Base-by-base conservation (phyloP, 371 early-diverging fungal species). In the Capillidium heterosporum region DNA sequence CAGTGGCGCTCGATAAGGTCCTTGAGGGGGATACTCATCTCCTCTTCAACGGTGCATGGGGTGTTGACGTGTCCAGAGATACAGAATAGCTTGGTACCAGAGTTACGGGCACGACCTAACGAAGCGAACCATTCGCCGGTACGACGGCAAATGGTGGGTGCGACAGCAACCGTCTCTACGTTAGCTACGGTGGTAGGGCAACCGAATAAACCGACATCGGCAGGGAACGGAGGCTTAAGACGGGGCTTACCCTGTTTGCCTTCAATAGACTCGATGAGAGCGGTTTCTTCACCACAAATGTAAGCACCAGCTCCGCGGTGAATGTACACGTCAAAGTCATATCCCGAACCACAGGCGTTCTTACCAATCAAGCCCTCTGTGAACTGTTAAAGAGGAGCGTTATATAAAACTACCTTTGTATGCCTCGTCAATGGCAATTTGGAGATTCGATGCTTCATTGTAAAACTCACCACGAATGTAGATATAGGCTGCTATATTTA, bases 401-500 rank as follows among this genome's bases (percentile, higher is more conserved):
- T 31, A 0, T 19, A 21, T 32, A 13, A 8, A 57, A 31, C 11
- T 53, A 61, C 61, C 61, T 72, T 80, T 81, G 74, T 96, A 96
- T 7, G 94, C 92, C 70, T 96, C 93, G 65, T 93, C 82, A 65
- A 96, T 95, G 39, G 97, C 95, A 49, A 74, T 75, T 74, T 96
- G 97, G 48, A 96, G 72, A 68, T 89, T 82, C 31, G 85, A 86
- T 2, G 94, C 88, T 71, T 96, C 97, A 68, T 92, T 85, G 74
- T 89, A 91, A 69, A 96, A 95, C 75, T 95, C 97, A 67, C 97
- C 97, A 66, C 97, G 91, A 64, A 96, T 87, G 70, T 96, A 95
- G 64, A 96, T 95, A 68, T 95, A 96, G 49, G 95, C 89, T 75
- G 60, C 28, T 19, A 48, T n/a, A 39, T n/a, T 39, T 40, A 7